A percentile compares a stretch with the other conserved stretches of the same genome.
These are phyloP conservation scores for Inga laurina DNA, from an alignment of 306 rosid genomes.

Conservation along the genomic window DNA sequence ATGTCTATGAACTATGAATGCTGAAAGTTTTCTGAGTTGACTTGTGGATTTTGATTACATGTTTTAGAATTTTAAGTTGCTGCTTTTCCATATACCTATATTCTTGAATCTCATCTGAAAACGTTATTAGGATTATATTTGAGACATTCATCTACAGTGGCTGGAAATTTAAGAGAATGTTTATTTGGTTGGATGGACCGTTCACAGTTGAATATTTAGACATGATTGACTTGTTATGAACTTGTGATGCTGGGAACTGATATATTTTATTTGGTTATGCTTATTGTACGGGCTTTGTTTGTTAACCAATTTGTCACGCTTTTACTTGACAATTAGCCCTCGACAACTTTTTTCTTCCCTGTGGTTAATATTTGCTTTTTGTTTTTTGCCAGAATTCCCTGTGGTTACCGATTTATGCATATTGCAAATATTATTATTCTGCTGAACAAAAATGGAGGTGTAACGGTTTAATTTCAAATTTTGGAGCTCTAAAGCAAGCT, in stretches of 20 bases:
- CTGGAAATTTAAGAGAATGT: slow-evolving; percentile 5
- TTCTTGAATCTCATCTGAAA: neutral
- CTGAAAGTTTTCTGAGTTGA: neutral
- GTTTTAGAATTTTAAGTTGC: slow-evolving; percentile 8
- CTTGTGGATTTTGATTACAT: slow-evolving; percentile 20
- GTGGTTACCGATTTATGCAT: neutral
- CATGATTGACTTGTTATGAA: slow-evolving; percentile 15
- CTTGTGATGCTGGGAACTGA: slow-evolving; percentile 20
- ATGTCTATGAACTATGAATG: neutral
- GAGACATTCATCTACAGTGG: neutral
- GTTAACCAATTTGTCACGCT: neutral
- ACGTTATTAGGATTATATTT: neutral
- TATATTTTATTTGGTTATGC: neutral
- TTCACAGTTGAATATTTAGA: neutral
- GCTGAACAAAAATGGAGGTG: neutral
- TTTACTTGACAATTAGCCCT: neutral
- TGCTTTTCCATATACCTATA: slow-evolving; percentile 4
- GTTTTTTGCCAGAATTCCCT: too few relatives aligned
- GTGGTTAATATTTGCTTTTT: neutral
- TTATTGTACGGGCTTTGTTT: neutral
- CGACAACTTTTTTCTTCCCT: neutral
- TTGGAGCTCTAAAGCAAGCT: neutral
- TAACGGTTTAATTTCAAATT: too few relatives aligned
- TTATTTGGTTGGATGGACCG: neutral
- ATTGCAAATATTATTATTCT: neutral